Conservation (phyloP, 2,329 filamentous ascomycete genomes). For the Uncinocarpus reesii region DNA sequence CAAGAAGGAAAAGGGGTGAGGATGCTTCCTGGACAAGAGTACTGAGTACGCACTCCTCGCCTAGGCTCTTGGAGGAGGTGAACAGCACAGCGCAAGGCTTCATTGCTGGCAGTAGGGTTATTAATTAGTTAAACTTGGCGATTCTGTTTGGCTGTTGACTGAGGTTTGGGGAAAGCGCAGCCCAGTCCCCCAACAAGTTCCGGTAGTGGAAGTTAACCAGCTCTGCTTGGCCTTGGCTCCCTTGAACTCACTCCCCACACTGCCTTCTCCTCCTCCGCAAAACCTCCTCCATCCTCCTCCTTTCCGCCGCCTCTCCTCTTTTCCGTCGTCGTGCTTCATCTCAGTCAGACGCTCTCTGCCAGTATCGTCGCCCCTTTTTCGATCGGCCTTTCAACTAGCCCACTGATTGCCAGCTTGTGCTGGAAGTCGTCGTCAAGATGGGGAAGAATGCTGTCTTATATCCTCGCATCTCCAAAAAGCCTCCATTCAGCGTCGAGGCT, state of each 20-base stretch:
- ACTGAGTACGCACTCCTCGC: background rate
- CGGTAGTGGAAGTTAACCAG: background rate
- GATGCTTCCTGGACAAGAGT: no score
- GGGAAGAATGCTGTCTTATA: slow-evolving; percentile 27
- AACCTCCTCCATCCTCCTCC: background rate
- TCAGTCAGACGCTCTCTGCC: no score
- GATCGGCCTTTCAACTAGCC: background rate
- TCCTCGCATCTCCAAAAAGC: slow-evolving; percentile 52
- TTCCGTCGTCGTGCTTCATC: slow-evolving; percentile 5
- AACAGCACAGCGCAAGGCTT: no score
- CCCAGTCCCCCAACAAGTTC: no score
- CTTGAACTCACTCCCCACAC: background rate
- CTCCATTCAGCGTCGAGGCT: slow-evolving; percentile 65
- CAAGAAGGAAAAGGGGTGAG: background rate
- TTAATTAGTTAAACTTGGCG: no score
- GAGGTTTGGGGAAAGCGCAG: no score
- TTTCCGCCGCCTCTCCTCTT: background rate
- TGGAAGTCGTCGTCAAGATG: slow-evolving; percentile 15
- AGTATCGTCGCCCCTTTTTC: background rate
- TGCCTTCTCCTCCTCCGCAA: slow-evolving; percentile 1
- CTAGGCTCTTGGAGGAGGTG: background rate
- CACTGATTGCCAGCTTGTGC: background rate
- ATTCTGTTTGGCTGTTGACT: no score
- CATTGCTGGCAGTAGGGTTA: no score
- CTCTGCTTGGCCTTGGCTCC: slow-evolving; percentile 4